phyloP scores from a whole-genome alignment of 75 land plant species.

The Larix kaempferi region DNA sequence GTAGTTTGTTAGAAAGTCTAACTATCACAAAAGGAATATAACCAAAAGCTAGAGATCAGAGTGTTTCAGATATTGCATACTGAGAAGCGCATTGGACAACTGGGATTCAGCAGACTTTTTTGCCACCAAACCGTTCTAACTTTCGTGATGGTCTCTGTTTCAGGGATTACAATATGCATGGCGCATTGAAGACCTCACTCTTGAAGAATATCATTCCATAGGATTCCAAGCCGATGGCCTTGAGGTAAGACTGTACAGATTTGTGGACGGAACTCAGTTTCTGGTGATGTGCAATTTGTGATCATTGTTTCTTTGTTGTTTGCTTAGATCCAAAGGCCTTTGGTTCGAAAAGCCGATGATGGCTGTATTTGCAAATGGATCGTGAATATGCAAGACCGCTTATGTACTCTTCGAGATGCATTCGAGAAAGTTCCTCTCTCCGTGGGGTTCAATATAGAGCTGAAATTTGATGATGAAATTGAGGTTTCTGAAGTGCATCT shows the following conservation, averaged over 20 bases:
- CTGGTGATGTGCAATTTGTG: not conserved
- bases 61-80: constrained; percentile 2
- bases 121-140: not conserved
- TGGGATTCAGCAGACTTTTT: not conserved
- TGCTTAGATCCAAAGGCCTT: constrained; percentile 40
- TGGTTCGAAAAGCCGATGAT: constrained; percentile 55
- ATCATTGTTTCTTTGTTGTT: not conserved
- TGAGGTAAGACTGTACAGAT: not conserved
- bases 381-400: constrained; percentile 57
- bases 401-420: constrained; percentile 81
- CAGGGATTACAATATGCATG: not conserved
- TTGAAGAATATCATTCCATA: constrained; percentile 4
- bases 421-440: constrained; percentile 60
- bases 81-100: constrained; percentile 10
- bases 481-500: constrained; percentile 27
- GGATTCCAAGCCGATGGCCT: constrained; percentile 7
- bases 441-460: constrained; percentile 86
- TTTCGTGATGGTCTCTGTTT: not conserved
- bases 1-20: not conserved
- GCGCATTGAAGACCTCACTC: constrained; percentile 7
- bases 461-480: constrained; percentile 76
- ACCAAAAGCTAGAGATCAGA: not conserved
- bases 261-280: not conserved
- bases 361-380: constrained; percentile 61
- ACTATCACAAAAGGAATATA: not conserved